Evolutionary conservation across 2,329 filamentous ascomycete species (phyloP).

Genomic region (Pseudogymnoascus sp.): DNA sequence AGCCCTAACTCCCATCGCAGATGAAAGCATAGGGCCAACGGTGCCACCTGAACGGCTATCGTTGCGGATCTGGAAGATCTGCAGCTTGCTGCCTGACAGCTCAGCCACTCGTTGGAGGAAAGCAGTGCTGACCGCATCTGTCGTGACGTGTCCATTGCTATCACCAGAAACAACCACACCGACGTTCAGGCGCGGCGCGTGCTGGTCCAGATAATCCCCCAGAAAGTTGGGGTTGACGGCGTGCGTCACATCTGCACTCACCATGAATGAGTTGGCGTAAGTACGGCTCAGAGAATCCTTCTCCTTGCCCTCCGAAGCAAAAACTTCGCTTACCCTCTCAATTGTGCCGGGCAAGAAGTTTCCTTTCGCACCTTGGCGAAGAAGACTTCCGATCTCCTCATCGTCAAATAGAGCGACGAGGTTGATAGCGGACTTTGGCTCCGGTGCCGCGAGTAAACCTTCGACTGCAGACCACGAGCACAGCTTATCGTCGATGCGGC

Average conservation of each 20-base stretch:
- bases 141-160: conserved; percentile 93
- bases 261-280: conserved; percentile 83
- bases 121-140: conserved; percentile 75
- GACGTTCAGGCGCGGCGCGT: conserved; percentile 81
- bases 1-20: conserved; percentile 69
- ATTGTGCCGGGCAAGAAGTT: conserved; percentile 81
- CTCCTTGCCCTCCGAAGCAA: conserved; percentile 34
- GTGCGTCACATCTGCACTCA: conserved; percentile 89
- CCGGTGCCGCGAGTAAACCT: conserved; percentile 56
- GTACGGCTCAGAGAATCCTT: conserved; percentile 56
- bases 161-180: conserved; percentile 75
- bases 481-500: conserved; percentile 94
- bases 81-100: conserved; percentile 60
- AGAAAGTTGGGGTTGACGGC: conserved; percentile 93
- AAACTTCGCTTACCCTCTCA: conserved; percentile 70
- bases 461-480: conserved; percentile 89
- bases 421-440: conserved; percentile 65
- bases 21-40: conserved; percentile 84
- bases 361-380: conserved; percentile 80
- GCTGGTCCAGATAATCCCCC: conserved; percentile 70
- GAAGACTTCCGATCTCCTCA: conserved; percentile 86
- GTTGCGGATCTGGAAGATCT: conserved; percentile 92
- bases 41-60: conserved; percentile 85
- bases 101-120: conserved; percentile 73
- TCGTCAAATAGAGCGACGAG: conserved; percentile 93